These are phyloP conservation scores for Yarrowia alimentaria DNA, from an alignment of 805 yeast species.

Conservation along the genomic window DNA sequence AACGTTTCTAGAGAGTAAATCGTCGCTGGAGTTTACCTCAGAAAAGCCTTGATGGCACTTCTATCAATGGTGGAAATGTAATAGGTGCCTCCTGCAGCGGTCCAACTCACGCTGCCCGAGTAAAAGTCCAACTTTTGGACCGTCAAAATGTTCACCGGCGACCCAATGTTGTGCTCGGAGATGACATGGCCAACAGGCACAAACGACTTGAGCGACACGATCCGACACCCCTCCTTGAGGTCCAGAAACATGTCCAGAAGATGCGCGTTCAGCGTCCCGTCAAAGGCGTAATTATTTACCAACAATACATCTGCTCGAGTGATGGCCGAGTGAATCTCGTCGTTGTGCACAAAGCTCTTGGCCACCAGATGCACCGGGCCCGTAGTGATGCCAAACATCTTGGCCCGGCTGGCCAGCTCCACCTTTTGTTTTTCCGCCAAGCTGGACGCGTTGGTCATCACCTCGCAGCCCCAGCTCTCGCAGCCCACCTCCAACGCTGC, in stretches of 20 bases:
- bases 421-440: constrained; percentile 59
- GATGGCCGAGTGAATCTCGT: constrained; percentile 52
- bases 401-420: constrained; percentile 59
- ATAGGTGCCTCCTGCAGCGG: constrained; percentile 71
- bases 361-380: constrained; percentile 58
- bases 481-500: constrained; percentile 87
- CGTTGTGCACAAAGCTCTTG: constrained; percentile 71
- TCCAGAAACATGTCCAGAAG: constrained; percentile 65
- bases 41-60: constrained; percentile 24
- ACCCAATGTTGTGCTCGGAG: constrained; percentile 50
- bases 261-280: constrained; percentile 64
- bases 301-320: constrained; percentile 67
- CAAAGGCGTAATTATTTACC: constrained; percentile 81
- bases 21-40: constrained; percentile 1
- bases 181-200: constrained; percentile 74
- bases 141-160: constrained; percentile 61
- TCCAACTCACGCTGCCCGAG: constrained; percentile 83
- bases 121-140: constrained; percentile 65
- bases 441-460: constrained; percentile 77
- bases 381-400: constrained; percentile 60
- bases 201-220: constrained; percentile 74
- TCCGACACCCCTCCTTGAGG: constrained; percentile 68
- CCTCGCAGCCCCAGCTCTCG: constrained; percentile 82
- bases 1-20: no score
- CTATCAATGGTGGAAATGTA: constrained; percentile 67